Evolutionary conservation across 2,329 filamentous ascomycete genomes (phyloP).

Genomic region (Aspergillus ibericus): DNA sequence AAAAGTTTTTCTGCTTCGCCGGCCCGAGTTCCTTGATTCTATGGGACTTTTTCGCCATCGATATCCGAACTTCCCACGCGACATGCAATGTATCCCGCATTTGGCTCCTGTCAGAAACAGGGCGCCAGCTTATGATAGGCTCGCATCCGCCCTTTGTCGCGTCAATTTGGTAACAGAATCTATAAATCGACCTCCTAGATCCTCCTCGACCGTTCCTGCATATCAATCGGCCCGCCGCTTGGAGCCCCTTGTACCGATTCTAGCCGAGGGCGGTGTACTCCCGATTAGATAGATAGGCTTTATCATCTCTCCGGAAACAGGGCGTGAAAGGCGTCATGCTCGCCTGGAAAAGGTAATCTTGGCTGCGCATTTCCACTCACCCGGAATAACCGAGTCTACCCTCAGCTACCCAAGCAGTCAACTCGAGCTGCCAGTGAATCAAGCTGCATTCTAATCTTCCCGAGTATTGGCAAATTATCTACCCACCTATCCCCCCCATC

Average conservation of each 20-base stretch:
- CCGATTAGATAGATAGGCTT: background rate
- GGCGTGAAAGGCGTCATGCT: background rate
- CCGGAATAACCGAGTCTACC: background rate
- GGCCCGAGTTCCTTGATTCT: slow-evolving; percentile 14
- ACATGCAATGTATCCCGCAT: background rate
- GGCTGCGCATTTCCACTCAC: background rate
- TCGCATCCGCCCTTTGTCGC: background rate
- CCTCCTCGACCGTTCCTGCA: background rate
- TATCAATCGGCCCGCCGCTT: background rate
- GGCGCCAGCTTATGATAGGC: background rate
- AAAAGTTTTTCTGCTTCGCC: slow-evolving; percentile 18
- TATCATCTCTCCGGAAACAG: background rate
- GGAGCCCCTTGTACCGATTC: background rate
- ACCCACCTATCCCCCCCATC: no score
- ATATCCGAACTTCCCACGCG: slow-evolving; percentile 9
- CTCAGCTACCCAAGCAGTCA: no score
- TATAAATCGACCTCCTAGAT: background rate
- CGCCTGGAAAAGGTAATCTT: background rate
- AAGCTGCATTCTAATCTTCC: no score
- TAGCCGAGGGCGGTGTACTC: background rate
- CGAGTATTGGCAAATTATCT: no score
- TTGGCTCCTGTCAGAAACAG: background rate
- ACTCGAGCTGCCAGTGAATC: no score
- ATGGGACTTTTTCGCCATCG: slow-evolving; percentile 16
- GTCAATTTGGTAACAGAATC: background rate